Conservation (phyloP, 441 rosid genomes). For the Populus hybrid region DNA sequence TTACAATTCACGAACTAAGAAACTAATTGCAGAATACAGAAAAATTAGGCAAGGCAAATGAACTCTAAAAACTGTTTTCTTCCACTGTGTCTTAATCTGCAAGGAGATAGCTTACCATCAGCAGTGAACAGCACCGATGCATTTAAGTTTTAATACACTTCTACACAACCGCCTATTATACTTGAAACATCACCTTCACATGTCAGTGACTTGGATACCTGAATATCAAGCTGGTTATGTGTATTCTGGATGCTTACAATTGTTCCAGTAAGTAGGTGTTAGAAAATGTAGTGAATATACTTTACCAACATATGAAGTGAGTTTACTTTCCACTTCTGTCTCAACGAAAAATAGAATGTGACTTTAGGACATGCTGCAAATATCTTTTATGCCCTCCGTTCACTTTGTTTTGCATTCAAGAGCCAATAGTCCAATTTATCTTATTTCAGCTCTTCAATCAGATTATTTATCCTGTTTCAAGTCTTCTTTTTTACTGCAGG, state of each 20-base stretch:
- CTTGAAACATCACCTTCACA: neutral
- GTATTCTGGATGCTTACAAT: conserved; percentile 2
- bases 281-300: neutral
- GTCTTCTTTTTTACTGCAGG: conserved; percentile 47
- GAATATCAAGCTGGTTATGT: conserved; percentile 5
- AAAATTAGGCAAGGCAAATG: neutral
- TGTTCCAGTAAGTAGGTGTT: neutral
- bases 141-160: neutral
- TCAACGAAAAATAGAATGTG: neutral
- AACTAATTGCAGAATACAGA: neutral
- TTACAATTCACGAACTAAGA: neutral
- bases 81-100: neutral
- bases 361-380: neutral
- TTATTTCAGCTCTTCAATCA: neutral
- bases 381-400: neutral
- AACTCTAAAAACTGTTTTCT: neutral
- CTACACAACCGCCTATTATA: neutral
- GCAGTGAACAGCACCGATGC: neutral
- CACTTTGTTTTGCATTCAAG: neutral
- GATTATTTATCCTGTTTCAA: neutral
- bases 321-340: neutral
- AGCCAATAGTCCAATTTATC: neutral
- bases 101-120: neutral
- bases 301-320: neutral
- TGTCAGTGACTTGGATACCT: neutral